Conservation (phyloP, 257 asterid genomes). For the Coffea eugenioides region DNA sequence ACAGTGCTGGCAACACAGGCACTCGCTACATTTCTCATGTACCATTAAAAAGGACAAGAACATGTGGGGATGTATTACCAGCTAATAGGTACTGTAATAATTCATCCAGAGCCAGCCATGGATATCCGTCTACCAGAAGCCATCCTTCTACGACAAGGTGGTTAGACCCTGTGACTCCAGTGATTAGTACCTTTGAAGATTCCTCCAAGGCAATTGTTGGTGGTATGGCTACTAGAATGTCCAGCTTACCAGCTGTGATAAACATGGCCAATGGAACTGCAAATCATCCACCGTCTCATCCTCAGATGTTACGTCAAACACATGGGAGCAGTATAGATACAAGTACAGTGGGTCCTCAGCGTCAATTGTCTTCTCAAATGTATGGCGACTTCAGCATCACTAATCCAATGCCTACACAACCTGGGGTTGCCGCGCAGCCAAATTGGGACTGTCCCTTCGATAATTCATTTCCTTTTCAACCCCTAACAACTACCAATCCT, state of each 20-base stretch:
- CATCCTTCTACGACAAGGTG: slow-evolving; percentile 26
- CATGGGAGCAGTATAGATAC: slow-evolving; percentile 6
- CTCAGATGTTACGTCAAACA: slow-evolving; percentile 21
- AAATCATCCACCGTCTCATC: slow-evolving; percentile 14
- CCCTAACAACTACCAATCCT: slow-evolving; percentile 28
- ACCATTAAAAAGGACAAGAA: slow-evolving; percentile 34
- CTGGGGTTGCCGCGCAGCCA: slow-evolving; percentile 20
- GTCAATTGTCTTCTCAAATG: slow-evolving; percentile 36
- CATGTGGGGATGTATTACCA: slow-evolving; percentile 22
- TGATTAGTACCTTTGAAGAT: slow-evolving; percentile 10
- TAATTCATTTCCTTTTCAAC: slow-evolving; percentile 26
- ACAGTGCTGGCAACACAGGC: slow-evolving; percentile 25
- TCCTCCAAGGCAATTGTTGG: slow-evolving; percentile 15
- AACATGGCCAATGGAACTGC: slow-evolving; percentile 5
- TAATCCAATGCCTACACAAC: slow-evolving; percentile 23
- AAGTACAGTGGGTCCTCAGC: slow-evolving; percentile 23
- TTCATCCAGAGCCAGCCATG: slow-evolving; percentile 9
- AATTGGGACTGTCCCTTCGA: slow-evolving; percentile 12
- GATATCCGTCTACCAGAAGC: slow-evolving; percentile 25
- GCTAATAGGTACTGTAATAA: slow-evolving; percentile 20
- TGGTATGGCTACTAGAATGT: slow-evolving; percentile 2
- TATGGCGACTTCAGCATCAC: slow-evolving; percentile 23
- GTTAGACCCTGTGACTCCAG: slow-evolving; percentile 21
- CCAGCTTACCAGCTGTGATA: slow-evolving; percentile 20
- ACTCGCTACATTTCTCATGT: slow-evolving; percentile 28